phyloP scores from a whole-genome alignment of 768 basidiomycete genomes.

The Dacryopinax spathularia region DNA sequence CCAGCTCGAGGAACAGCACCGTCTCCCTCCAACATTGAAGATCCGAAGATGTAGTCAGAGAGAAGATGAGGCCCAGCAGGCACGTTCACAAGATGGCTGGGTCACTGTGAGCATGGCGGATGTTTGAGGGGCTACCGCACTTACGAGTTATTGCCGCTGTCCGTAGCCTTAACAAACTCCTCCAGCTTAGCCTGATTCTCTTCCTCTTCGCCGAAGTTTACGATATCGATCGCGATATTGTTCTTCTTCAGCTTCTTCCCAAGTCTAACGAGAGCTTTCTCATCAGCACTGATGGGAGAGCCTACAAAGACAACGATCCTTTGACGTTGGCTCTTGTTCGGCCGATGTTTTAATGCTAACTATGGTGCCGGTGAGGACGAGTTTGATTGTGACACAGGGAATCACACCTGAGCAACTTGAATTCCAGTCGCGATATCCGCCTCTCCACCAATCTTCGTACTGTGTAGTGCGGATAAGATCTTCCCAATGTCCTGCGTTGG shows the following conservation, averaged over 20 bases:
- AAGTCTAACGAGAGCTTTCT: slow-evolving; percentile 68
- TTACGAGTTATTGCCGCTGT: slow-evolving; percentile 75
- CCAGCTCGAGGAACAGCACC: slow-evolving; percentile 37
- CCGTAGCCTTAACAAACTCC: slow-evolving; percentile 70
- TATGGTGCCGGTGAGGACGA: not conserved
- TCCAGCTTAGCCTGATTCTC: slow-evolving; percentile 53
- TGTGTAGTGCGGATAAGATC: slow-evolving; percentile 65
- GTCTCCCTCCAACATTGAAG: slow-evolving; percentile 69
- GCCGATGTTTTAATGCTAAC: slow-evolving; percentile 90
- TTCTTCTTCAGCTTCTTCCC: slow-evolving; percentile 99
- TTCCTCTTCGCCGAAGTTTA: slow-evolving; percentile 71
- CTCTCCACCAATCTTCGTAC: slow-evolving; percentile 58
- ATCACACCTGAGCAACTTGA: slow-evolving; percentile 58
- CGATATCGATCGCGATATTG: slow-evolving; percentile 87
- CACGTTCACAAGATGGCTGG: slow-evolving; percentile 67
- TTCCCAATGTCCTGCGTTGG: slow-evolving; percentile 92
- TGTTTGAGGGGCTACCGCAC: slow-evolving; percentile 20
- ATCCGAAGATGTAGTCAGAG: slow-evolving; percentile 68
- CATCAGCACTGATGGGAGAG: slow-evolving; percentile 71
- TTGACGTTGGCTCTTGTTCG: slow-evolving; percentile 96
- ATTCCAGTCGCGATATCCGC: slow-evolving; percentile 84
- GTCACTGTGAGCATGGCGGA: not conserved
- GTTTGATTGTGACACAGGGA: no score
- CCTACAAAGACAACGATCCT: slow-evolving; percentile 89
- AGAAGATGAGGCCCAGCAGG: slow-evolving; percentile 66